Evolutionary conservation across 805 yeast genomes (phyloP), one percentile per base, ranked within the genome.

Genomic region (Barnettozyma wickerhamii): DNA sequence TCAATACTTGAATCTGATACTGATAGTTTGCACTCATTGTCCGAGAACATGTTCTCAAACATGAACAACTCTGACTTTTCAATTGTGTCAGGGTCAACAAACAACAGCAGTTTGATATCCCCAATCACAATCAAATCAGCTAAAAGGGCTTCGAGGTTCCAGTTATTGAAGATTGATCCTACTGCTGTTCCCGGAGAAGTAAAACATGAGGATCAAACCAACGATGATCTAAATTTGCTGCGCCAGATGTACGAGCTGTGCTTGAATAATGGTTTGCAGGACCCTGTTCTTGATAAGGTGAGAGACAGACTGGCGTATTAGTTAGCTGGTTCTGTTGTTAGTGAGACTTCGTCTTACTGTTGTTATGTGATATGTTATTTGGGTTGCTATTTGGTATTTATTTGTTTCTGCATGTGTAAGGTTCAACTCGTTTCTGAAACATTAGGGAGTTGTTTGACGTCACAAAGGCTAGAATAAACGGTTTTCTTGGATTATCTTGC

Each of bases 231-330:
- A 18, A 56, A 50, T 2, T 35, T 55, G 29, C 41, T 55, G 29
- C 45, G 45, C 40, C 37, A 39, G 14, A 29, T 55, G 34, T 53
- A 52, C 30, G 49, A 52, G 26, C 35, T 55, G 5, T 55, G 59
- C 38, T 10, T 53, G 17, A 41, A 36, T 13, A 52, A 49, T n/a
- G 51, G 48, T 0, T 34, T 55, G 6, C 33, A 37, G 7, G 52
- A 53, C 38, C 51, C 54, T n/a, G 13, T 55, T 10, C 9, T 55
- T 41, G 49, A 43, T 3, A 49, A 35, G 17, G 56, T 49, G 13
- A 53, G 36, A 36, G 39, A 42, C 24, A 51, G 55, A 30, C 24
- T 49, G 9, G 24, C 26, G 14, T 14, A 12, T 17, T 33, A 10
- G 15, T 9, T 18, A 12, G 14, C 13, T 6, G 18, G 24, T 33